A percentile compares a stretch with the other conserved stretches of the same genome.
Conservation (phyloP, 441 rosid species). For the Mallotus japonicus region DNA sequence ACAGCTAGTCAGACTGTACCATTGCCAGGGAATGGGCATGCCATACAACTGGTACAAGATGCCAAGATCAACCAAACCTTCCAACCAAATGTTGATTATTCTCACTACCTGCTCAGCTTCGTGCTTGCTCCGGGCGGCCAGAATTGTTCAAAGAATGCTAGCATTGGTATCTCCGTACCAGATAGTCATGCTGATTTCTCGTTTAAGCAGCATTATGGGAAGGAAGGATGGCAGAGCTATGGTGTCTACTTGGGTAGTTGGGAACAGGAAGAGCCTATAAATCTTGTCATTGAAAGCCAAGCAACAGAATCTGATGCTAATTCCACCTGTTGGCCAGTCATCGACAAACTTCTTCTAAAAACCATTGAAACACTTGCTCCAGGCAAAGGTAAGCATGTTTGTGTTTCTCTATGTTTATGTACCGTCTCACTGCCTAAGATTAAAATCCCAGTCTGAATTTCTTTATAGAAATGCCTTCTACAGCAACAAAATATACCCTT, state of each 20-base stretch:
- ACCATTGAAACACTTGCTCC: constrained; percentile 17
- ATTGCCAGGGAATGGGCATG: constrained; percentile 47
- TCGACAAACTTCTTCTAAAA: constrained; percentile 18
- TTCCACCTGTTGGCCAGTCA: constrained; percentile 22
- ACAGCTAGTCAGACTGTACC: constrained; percentile 27
- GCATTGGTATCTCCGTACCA: constrained; percentile 41
- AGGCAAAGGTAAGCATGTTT: constrained; percentile 8
- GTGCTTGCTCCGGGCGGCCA: constrained; percentile 33
- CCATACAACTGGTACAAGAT: constrained; percentile 38
- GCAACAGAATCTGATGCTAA: constrained; percentile 30
- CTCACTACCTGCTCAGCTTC: constrained; percentile 50
- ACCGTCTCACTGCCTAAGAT: background rate
- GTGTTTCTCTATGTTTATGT: background rate
- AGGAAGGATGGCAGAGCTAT: constrained; percentile 45
- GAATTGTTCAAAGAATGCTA: constrained; percentile 41
- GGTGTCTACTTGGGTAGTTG: constrained; percentile 51
- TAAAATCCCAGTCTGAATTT: no score
- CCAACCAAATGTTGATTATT: constrained; percentile 29
- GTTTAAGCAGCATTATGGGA: constrained; percentile 34
- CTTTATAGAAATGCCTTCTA: no score
- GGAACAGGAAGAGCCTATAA: constrained; percentile 39
- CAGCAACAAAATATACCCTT: no score
- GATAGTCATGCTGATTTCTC: constrained; percentile 40
- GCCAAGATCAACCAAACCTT: constrained; percentile 57
- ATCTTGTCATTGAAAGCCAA: constrained; percentile 45